Evolutionary conservation across 176 grass and related monocot genomes (phyloP).

Genomic region (Lolium perenne): DNA sequence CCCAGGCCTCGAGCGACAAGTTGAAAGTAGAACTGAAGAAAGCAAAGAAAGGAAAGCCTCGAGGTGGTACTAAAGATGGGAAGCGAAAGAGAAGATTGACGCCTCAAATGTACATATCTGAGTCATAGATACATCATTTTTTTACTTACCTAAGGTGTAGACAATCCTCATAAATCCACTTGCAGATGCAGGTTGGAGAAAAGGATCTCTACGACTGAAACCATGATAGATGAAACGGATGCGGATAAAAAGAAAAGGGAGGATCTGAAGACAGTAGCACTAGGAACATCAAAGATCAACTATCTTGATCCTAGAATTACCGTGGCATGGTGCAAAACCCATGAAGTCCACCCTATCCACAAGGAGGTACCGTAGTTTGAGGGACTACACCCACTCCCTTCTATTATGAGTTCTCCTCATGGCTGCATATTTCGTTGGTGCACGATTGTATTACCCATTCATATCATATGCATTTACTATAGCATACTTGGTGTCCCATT

Average conservation of each 20-base stretch:
- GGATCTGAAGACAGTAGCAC: slow-evolving; percentile 85
- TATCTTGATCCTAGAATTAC: slow-evolving; percentile 98
- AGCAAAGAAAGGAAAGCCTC: slow-evolving; percentile 70
- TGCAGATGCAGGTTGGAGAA: slow-evolving; percentile 89
- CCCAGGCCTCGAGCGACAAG: slow-evolving; percentile 68
- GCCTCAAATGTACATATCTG: slow-evolving; percentile 63
- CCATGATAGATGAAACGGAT: slow-evolving; percentile 72
- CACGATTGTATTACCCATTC: background rate
- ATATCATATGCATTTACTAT: background rate
- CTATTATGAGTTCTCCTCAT: background rate
- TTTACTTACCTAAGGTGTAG: background rate
- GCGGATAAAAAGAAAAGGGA: slow-evolving; percentile 78
- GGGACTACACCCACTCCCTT: background rate
- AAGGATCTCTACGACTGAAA: slow-evolving; percentile 61
- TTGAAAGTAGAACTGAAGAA: slow-evolving; percentile 68
- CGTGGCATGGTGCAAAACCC: slow-evolving; percentile 93
- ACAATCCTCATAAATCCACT: slow-evolving; percentile 42
- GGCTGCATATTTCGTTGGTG: background rate
- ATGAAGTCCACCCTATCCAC: slow-evolving; percentile 73
- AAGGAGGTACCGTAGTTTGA: slow-evolving; percentile 63
- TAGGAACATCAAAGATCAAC: slow-evolving; percentile 97
- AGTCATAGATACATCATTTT: background rate
- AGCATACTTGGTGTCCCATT: background rate
- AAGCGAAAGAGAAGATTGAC: slow-evolving; percentile 74
- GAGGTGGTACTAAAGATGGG: slow-evolving; percentile 68